Base-by-base conservation (phyloP, 768 basidiomycete species). In the Lactarius hengduanensis region DNA sequence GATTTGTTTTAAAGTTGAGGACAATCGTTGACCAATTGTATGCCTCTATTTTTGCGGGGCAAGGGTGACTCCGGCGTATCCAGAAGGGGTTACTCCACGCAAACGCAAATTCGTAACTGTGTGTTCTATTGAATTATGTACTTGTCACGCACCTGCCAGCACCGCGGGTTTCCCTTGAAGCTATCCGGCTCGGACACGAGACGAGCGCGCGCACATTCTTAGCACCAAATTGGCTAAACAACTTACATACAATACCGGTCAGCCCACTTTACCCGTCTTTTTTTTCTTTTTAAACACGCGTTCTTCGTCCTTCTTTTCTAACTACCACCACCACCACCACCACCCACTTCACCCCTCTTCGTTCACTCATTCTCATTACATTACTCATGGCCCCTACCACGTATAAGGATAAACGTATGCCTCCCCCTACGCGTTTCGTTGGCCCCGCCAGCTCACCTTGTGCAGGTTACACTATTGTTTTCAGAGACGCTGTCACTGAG, bases 401-500 rank as follows among this genome's bases (percentile, higher is more conserved):
- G 50, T 66, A 66, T 20, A 66, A 62, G 45, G 61, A 66, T 53
- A 63, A 47, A 26, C 62, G 58, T 64, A 64, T 59, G 62, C 40
- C 3, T 10, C 8, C 7, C 22, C 28, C 16, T 30, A 47, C n/a
- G 5, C 55, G 4, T 22, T 34, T 41, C 9, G 32, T 20, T 7
- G 26, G 45, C 5, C 34, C 32, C 7, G 32, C 26, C 6, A 6
- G 36, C 62, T 63, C 47, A 50, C 34, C 58, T 40, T n/a, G 4
- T 59, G n/a, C 43, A 67, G 66, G 66, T 38, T 67, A 63, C 36
- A 63, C 58, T 2, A 9, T 67, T 36, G 66, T 67, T 22, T 67
- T 67, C 58, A 67, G 63, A 40, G 20, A 63, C 53, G 28, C 34
- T 4, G 62, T 67, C 43, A 56, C 41, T 4, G 66, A 67, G 34